A percentile compares a stretch with the other conserved stretches of the same genome.
Evolutionary conservation across 2,329 filamentous ascomycete species (phyloP).

Genomic region (Fusarium mundagurra): DNA sequence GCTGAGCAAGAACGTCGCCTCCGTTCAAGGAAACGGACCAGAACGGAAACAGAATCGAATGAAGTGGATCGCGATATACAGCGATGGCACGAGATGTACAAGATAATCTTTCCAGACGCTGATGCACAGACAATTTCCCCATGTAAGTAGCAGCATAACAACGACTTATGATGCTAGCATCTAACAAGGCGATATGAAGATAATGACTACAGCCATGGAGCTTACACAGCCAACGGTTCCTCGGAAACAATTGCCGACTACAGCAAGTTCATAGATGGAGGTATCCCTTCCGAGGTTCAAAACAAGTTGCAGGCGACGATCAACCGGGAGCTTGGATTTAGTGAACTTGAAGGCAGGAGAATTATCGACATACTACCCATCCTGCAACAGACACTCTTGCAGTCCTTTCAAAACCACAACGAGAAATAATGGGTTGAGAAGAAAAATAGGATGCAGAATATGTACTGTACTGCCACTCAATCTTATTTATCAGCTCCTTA

Average conservation of each 20-base stretch:
- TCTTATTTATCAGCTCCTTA: too few relatives aligned
- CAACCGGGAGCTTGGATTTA: neutral
- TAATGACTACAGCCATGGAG: neutral
- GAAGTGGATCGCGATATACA: neutral
- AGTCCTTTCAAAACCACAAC: neutral
- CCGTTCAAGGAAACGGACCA: neutral
- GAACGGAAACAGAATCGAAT: neutral
- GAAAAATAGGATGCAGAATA: neutral
- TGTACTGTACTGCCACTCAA: neutral
- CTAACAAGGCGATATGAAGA: neutral
- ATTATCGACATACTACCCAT: neutral
- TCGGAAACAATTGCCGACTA: neutral
- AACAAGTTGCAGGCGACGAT: neutral
- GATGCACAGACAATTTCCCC: neutral
- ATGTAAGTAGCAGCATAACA: neutral
- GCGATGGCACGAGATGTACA: neutral
- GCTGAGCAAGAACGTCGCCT: neutral
- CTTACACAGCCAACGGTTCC: neutral
- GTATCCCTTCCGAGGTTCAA: neutral
- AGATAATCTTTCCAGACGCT: neutral
- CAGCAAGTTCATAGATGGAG: neutral
- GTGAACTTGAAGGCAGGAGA: neutral
- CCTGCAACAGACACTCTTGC: neutral
- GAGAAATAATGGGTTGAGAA: neutral
- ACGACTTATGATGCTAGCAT: neutral